These are phyloP conservation scores for Lizonia empirigonia DNA, from an alignment of 2,329 filamentous ascomycete genomes.

Conservation along the genomic window DNA sequence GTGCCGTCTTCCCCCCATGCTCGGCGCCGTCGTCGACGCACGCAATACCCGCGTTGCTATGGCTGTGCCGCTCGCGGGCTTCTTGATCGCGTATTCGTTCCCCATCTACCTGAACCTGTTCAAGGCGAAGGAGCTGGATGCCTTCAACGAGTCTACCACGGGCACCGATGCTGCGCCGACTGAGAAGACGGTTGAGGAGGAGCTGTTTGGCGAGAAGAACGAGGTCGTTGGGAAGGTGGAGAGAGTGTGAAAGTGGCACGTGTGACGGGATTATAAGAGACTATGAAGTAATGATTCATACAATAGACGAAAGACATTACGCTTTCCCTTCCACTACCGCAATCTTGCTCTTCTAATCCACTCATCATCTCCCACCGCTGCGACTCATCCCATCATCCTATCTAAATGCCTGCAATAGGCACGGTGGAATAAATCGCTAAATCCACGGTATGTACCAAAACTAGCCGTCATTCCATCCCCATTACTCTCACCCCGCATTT, in stretches of 20 bases:
- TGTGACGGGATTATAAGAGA: too few relatives aligned
- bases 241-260: neutral
- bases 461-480: neutral
- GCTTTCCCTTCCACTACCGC: too few relatives aligned
- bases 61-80: constrained; percentile 36
- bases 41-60: constrained; percentile 33
- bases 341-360: too few relatives aligned
- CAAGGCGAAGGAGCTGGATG: constrained; percentile 38
- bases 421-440: constrained; percentile 2
- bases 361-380: too few relatives aligned
- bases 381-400: neutral
- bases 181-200: constrained; percentile 11
- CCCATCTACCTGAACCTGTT: constrained; percentile 35
- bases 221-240: constrained; percentile 17
- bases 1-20: constrained; percentile 37
- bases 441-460: constrained; percentile 10
- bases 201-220: constrained; percentile 19
- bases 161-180: constrained; percentile 14
- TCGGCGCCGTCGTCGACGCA: constrained; percentile 36
- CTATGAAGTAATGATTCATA: too few relatives aligned
- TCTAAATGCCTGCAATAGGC: neutral
- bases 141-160: constrained; percentile 24
- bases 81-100: constrained; percentile 37
- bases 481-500: neutral
- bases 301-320: too few relatives aligned